Conservation (phyloP, 139 green algal genomes). For the Pseudopediastrum boryanum region DNA sequence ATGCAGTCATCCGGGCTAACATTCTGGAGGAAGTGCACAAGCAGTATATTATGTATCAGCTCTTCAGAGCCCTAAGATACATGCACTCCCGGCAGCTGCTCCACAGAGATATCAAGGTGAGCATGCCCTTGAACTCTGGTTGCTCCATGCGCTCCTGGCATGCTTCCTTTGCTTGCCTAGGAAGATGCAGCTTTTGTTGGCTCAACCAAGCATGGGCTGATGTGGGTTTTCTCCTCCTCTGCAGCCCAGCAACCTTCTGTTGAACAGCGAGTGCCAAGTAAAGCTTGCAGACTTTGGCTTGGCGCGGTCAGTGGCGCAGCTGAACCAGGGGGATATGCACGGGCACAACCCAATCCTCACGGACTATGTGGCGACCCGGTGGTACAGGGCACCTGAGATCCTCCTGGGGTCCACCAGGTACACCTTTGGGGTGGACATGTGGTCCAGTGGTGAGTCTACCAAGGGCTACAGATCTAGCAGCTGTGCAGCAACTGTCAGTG, state of each 20-base stretch:
- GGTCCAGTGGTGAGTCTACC: conserved; percentile 82
- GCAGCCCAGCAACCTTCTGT: conserved; percentile 95
- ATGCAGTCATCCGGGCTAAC: conserved; percentile 94
- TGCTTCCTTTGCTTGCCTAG: too few species aligned
- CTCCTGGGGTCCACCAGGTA: conserved; percentile 94
- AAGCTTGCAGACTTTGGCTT: conserved; percentile 98
- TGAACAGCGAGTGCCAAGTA: conserved; percentile 97
- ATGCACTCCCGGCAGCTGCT: conserved; percentile 96
- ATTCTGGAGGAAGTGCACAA: conserved; percentile 97
- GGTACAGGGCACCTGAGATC: conserved; percentile 97
- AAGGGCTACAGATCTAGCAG: background rate
- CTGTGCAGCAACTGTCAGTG: too few species aligned
- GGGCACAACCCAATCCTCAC: conserved; percentile 82
- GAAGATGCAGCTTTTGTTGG: background rate
- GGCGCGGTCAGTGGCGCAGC: conserved; percentile 76
- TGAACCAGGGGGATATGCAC: conserved; percentile 49
- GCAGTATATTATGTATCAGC: conserved; percentile 99
- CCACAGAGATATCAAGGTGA: conserved; percentile 96
- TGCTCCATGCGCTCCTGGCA: too few species aligned
- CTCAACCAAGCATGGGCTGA: background rate
- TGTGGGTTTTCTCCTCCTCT: background rate
- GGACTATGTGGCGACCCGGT: conserved; percentile 99
- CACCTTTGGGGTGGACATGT: conserved; percentile 98
- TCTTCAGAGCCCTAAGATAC: conserved; percentile 97
- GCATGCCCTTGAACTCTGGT: too few species aligned